phyloP scores from a whole-genome alignment of 2,329 filamentous ascomycete species.

The Alternaria arborescens region DNA sequence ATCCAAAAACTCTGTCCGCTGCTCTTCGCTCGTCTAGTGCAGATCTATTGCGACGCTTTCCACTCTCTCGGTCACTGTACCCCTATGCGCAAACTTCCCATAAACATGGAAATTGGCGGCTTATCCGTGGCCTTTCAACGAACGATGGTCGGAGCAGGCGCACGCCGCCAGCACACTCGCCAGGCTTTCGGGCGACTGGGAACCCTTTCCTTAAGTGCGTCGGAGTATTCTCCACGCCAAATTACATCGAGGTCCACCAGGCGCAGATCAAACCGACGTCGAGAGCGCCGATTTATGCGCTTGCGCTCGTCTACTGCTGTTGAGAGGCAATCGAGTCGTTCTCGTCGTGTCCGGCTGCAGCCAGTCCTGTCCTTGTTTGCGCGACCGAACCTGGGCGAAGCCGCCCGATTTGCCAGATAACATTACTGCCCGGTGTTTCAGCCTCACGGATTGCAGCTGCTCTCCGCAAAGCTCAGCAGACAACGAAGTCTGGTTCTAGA shows the following conservation, averaged over 20 bases:
- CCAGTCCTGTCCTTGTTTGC: constrained; percentile 4
- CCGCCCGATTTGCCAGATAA: constrained; percentile 20
- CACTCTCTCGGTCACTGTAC: not conserved
- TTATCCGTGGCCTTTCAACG: constrained; percentile 1
- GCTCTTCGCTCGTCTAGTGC: constrained; percentile 3
- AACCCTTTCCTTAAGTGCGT: constrained; percentile 10
- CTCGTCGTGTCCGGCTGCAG: constrained; percentile 6
- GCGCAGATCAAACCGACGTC: constrained; percentile 28
- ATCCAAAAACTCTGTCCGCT: not conserved
- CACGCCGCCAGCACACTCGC: constrained; percentile 1
- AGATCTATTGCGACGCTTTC: constrained; percentile 2
- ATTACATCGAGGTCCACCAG: constrained; percentile 21
- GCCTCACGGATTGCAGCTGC: constrained; percentile 18
- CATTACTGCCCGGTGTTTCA: constrained; percentile 31
- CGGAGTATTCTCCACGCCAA: constrained; percentile 18
- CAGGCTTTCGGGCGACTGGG: constrained; percentile 11
- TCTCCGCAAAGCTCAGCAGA: constrained; percentile 16
- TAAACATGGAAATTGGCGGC: constrained; percentile 3
- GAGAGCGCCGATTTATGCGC: constrained; percentile 9
- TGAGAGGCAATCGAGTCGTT: constrained; percentile 14
- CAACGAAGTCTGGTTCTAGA: constrained; percentile 13
- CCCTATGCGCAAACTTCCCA: not conserved
- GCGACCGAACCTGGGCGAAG: constrained; percentile 17
- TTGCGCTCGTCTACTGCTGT: constrained; percentile 5
- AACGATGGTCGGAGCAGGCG: constrained; percentile 1